Evolutionary conservation across 164 flowering plant species (phyloP), one percentile per base, ranked within the genome.

Genomic region (Umbilicus rupestris): DNA sequence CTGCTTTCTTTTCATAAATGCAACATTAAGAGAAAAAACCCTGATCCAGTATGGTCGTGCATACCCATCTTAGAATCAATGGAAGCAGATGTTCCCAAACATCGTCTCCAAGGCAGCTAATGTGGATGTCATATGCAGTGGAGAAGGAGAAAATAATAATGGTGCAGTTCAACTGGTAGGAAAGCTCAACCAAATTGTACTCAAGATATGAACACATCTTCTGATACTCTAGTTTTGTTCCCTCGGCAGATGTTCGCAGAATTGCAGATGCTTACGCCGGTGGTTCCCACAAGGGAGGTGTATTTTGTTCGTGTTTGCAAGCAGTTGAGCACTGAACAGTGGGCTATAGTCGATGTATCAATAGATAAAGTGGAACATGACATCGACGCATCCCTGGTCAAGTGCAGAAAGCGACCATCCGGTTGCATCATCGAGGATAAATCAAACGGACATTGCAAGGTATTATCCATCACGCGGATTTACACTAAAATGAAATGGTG

Each of bases 51-150:
- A 28, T 16, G 26, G n/a, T n/a, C n/a, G 5, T 30, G 29, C 24
- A 49, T 19, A 41, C 33, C 31, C 33, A 45, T 46, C 39, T 39
- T 30, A 95, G 99, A 87, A 87, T 74, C 96, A 86, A 77, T 95
- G 97, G 97, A 90, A 86, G 79, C 96, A 92, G 68, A 85, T 95
- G 92, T 92, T 95, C 68, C 91, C 98, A 20, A 79, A 83, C 78
- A 57, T 92, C 80, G 80, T 95, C 65, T 82, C 99, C 19, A 95
- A 95, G 76, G 99, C 98, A 35, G 90, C 96, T 11, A 88, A 84
- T 0, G 85, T 95, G 26, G 97, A 95, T 72, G 82, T 84, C 29
- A 80, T 95, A 24, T 50, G 78, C 75, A 73, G 57, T 60, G 99
- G 99, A 8, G 97, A 90, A 78, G 94, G 85, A n/a, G 69, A 75